Evolutionary conservation across 2,329 filamentous ascomycete species (phyloP).

Genomic region (Domatiomyces globalis): DNA sequence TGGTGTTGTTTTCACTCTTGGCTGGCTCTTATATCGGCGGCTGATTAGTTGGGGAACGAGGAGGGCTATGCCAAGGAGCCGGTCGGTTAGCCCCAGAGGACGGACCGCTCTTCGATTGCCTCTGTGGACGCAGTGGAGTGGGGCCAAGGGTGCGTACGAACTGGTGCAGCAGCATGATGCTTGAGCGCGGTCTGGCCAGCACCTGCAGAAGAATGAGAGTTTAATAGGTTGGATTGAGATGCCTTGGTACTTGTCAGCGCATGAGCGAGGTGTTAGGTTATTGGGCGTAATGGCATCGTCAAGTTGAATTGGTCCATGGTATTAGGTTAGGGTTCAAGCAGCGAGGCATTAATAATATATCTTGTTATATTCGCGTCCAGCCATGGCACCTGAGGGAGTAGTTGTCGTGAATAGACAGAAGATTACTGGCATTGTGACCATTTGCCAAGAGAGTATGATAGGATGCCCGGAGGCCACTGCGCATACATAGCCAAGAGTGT

Average conservation of each 20-base stretch:
- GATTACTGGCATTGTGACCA: too few relatives aligned
- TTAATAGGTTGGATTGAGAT: neutral
- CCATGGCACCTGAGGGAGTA: too few relatives aligned
- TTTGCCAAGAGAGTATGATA: too few relatives aligned
- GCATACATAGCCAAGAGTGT: too few relatives aligned
- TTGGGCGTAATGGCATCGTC: neutral
- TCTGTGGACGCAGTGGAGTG: conserved; percentile 10
- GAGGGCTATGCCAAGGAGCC: conserved; percentile 5
- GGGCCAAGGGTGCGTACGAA: conserved; percentile 8
- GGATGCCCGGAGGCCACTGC: too few relatives aligned
- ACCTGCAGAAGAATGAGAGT: too few relatives aligned
- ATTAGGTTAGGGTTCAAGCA: neutral
- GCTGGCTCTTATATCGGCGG: conserved; percentile 38
- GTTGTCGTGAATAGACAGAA: too few relatives aligned
- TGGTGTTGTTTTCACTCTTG: conserved; percentile 32
- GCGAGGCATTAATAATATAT: neutral
- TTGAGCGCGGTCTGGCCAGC: conserved; percentile 1
- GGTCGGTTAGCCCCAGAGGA: conserved; percentile 5
- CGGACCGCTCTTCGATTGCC: conserved; percentile 6
- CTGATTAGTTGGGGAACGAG: conserved; percentile 24
- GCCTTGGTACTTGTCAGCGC: neutral
- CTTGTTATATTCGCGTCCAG: neutral
- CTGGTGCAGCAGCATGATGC: conserved; percentile 14
- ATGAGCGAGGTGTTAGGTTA: neutral
- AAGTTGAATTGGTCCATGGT: neutral